These are phyloP conservation scores for Tylopilus sp. DNA, from an alignment of 768 basidiomycete species.

Conservation along the genomic window DNA sequence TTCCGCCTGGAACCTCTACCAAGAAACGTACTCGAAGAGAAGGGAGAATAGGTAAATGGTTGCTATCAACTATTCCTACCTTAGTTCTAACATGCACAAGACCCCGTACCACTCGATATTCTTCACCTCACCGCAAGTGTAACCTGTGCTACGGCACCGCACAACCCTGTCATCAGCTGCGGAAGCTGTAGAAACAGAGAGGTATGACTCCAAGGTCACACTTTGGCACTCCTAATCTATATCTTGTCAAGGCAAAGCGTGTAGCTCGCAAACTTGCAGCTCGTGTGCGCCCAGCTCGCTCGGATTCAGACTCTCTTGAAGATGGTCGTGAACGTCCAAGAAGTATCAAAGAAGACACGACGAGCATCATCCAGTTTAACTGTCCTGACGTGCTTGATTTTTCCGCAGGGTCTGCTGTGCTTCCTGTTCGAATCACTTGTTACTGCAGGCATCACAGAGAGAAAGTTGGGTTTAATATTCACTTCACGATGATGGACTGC, in stretches of 20 bases:
- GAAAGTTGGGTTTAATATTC: conserved; percentile 90
- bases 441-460: conserved; percentile 99
- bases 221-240: conserved; percentile 6
- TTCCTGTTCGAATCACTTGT: conserved; percentile 96
- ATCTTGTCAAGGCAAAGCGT: conserved; percentile 68
- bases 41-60: conserved; percentile 65
- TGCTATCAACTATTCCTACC: not conserved
- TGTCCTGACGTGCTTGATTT: conserved; percentile 89
- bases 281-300: conserved; percentile 72
- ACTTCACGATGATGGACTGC: conserved; percentile 80
- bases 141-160: conserved; percentile 77
- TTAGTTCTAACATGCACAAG: conserved; percentile 37
- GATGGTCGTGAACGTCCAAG: conserved; percentile 46
- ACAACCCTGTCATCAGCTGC: conserved; percentile 75
- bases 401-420: conserved; percentile 75
- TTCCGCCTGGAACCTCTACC: conserved; percentile 79
- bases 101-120: conserved; percentile 64
- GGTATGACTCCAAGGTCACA: conserved; percentile 38
- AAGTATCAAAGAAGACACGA: conserved; percentile 57
- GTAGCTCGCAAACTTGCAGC: conserved; percentile 86
- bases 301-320: conserved; percentile 68
- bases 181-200: conserved; percentile 87
- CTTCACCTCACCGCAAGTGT: conserved; percentile 71
- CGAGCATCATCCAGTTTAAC: conserved; percentile 93
- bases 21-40: conserved; percentile 84